Base-by-base conservation (phyloP, 1,139 yeast genomes). In the Pichia terricola region DNA sequence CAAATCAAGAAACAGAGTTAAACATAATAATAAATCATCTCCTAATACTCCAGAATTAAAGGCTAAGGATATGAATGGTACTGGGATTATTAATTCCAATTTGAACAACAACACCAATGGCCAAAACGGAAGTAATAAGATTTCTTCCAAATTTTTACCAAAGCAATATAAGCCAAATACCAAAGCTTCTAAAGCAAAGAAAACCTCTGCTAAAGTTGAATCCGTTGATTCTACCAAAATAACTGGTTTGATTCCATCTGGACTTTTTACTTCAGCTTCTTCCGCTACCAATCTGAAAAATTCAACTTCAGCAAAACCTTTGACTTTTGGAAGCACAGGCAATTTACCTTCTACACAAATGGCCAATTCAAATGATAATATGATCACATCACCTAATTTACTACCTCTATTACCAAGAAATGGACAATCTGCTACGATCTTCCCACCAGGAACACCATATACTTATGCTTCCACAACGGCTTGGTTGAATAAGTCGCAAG, bases 1-100 rank as follows among this genome's bases (percentile, higher is more conserved):
- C 60, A 86, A 88, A 64, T 81, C 94, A 39, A 73, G 96, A 58
- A 88, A 88, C 61, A 73, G 97, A 57, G 83, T 78, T 55, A 80
- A 79, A 60, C 50, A 52, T 35, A 52, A 44, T 36, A 52, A 57
- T 11, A 57, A 58, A 40, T 58, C 62, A 4, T 53, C 55, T 28
- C 62, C 64, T 35, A 58, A 59, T 38, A 60, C 65, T 11, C 65
- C 64, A 2, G 63, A 59, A 48, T 46, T 61, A 34, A 62, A 60
- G 46, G 65, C 65, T 3, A 62, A 60, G 38, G 65, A 62, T 39
- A n/a, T 16, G n/a, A 40, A 39, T 22, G 28, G 26, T 22, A 27
- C 25, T n/a, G 26, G 5, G 26, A 35, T 8, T 16, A 40, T 37
- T 22, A 35, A 30, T 11, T 28, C 34, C 5, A 42, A 35, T 33